Conservation (phyloP, 495 filamentous ascomycete species). For the Amphirosellinia nigrospora region DNA sequence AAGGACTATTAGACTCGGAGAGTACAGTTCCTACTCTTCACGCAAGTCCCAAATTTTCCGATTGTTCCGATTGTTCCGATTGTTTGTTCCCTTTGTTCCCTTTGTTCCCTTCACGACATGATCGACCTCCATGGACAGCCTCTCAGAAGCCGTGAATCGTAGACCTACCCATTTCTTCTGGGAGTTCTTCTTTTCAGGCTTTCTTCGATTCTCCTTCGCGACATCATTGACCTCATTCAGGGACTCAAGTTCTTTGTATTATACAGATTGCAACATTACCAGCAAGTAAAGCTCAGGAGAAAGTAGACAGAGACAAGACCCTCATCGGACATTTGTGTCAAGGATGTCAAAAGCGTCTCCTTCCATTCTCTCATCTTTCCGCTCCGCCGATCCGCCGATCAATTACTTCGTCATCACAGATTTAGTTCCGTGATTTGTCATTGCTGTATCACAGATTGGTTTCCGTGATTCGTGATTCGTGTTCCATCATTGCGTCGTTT, state of each 20-base stretch:
- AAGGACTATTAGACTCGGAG: no score
- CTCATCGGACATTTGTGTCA: neutral
- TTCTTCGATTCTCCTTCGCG: neutral
- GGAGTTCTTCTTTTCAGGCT: neutral
- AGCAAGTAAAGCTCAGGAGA: neutral
- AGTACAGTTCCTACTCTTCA: no score
- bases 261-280: neutral
- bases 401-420: neutral
- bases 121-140: no score
- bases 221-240: neutral
- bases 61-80: no score
- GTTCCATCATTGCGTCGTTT: neutral
- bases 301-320: neutral
- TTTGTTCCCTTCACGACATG: no score
- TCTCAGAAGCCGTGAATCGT: neutral
- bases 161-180: neutral
- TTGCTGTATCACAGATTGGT: neutral
- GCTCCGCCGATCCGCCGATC: neutral
- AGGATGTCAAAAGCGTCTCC: neutral
- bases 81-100: no score
- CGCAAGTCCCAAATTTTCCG: no score
- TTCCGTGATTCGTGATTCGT: neutral
- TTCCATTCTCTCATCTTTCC: no score
- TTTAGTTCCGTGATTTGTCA: neutral
- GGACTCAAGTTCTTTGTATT: neutral